A percentile compares a stretch with the other conserved stretches of the same genome.
These are phyloP conservation scores for Nicotiana otophora DNA, from an alignment of 257 asterid species.

Conservation along the genomic window DNA sequence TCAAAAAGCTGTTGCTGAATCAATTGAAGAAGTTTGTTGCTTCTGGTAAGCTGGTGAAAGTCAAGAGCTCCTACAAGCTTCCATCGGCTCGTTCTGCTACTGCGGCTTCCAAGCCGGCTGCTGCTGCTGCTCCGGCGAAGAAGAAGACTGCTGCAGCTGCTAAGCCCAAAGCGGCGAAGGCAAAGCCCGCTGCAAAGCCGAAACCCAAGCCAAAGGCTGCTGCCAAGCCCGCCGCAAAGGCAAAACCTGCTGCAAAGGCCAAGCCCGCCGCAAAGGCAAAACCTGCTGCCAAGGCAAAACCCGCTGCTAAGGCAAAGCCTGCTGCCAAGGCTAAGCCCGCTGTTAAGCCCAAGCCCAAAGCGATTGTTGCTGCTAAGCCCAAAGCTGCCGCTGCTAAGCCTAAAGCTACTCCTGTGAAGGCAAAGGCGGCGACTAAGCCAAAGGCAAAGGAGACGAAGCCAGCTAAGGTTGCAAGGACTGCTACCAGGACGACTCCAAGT, in stretches of 20 bases:
- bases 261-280: conserved; percentile 25
- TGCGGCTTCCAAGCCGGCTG: conserved; percentile 26
- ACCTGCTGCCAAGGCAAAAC: background rate
- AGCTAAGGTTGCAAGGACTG: conserved; percentile 44
- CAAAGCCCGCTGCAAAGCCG: background rate
- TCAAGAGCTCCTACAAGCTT: conserved; percentile 61
- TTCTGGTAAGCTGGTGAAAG: conserved; percentile 54
- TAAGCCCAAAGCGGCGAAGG: conserved; percentile 9
- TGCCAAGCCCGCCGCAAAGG: conserved; percentile 25
- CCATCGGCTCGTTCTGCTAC: conserved; percentile 26
- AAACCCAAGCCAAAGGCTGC: conserved; percentile 26
- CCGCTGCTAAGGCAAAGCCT: conserved; percentile 19
- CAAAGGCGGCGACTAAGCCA: conserved; percentile 40
- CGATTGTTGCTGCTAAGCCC: background rate
- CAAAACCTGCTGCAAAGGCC: conserved; percentile 29
- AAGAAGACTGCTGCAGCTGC: background rate
- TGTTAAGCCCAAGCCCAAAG: conserved; percentile 1
- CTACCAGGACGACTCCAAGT: conserved; percentile 46
- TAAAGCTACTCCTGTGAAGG: conserved; percentile 31
- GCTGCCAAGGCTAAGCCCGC: conserved; percentile 36
- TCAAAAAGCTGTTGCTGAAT: conserved; percentile 51
- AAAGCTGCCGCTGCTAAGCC: conserved; percentile 35
- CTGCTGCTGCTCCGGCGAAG: conserved; percentile 16
- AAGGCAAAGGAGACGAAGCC: conserved; percentile 45
- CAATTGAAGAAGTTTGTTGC: conserved; percentile 73